Conservation (phyloP, 2,329 filamentous ascomycete genomes). For the Sclerotinia minor region DNA sequence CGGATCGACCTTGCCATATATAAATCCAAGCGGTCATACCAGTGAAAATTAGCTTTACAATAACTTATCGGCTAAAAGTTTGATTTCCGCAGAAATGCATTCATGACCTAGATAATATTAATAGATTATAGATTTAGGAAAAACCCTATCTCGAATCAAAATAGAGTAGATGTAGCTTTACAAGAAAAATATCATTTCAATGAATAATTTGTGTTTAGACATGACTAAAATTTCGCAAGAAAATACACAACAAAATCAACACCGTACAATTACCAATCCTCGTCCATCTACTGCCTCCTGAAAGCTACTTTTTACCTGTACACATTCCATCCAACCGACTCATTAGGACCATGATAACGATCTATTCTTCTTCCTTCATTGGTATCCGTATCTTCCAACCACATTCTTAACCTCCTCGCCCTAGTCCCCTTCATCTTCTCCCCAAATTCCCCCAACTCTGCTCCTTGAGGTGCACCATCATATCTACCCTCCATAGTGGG, state of each 20-base stretch:
- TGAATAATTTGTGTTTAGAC: no score
- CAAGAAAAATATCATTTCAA: no score
- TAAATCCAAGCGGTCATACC: no score
- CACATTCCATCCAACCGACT: neutral
- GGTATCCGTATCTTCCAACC: slow-evolving; percentile 5
- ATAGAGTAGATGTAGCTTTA: no score
- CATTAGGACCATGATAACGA: neutral
- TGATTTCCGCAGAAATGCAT: no score
- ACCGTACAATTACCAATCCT: neutral
- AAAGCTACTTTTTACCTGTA: neutral
- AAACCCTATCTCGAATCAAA: no score
- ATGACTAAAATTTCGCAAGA: neutral
- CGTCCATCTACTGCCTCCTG: neutral
- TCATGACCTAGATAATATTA: no score
- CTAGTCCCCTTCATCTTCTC: neutral
- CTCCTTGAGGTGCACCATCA: neutral
- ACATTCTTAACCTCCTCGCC: neutral
- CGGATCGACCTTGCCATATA: no score
- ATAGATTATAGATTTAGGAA: no score
- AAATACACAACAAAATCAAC: neutral
- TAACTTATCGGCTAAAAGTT: no score
- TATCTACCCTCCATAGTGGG: neutral
- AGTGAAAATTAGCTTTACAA: no score
- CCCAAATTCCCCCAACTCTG: slow-evolving; percentile 1
- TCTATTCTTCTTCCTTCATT: neutral